Base-by-base conservation (phyloP, 768 basidiomycete species). In the Exidia glandulosa region DNA sequence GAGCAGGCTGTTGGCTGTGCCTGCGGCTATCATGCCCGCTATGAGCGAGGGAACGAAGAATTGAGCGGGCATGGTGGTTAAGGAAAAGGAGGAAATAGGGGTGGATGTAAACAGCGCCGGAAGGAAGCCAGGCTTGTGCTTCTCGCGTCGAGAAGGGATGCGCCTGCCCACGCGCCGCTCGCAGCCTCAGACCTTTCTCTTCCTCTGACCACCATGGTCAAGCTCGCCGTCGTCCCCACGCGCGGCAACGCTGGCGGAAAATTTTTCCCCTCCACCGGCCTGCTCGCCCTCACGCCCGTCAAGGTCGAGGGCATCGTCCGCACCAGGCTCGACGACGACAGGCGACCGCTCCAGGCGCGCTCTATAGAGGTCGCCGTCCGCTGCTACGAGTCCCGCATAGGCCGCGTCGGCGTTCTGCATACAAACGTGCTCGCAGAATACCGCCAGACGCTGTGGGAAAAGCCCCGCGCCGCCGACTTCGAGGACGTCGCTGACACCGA, bases 21-120 rank as follows among this genome's bases (percentile, higher is more conserved):
- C 90, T 19, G 90, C 95, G 61, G 94, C 72, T 68, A 98, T 88
- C 94, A 96, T 96, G 55, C 94, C 94, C 59, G 77, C 84, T 19
- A 97, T 84, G 70, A 98, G 87, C 67, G 88, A 67, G 32, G 89
- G 88, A 58, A 91, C 75, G 70, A 79, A 89, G 82, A 79, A 65
- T n/a, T n/a, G n/a, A n/a, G 81, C 75, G 25, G 87, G 79, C 89
- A 90, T 91, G 56, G 67, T 64, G 50, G 64, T 25, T 0, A 48
- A 30, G 32, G 41, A 29, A 57, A 52, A 55, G 32, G n/a, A 59
- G 58, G 23, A 23, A 45, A 45, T 45, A 14, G 16, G 10, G 52
- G 52, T 7, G n/a, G 52, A 7, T 16, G n/a, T 36, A 36, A 36
- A 7, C 7, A 48, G 23, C 23, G 6, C 7, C 7, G 9, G n/a